Percentiles rank a stretch among this genome's conserved stretches.
Conservation (phyloP, 1,284 basidiomycete species). For the Trichosporon sp. region DNA sequence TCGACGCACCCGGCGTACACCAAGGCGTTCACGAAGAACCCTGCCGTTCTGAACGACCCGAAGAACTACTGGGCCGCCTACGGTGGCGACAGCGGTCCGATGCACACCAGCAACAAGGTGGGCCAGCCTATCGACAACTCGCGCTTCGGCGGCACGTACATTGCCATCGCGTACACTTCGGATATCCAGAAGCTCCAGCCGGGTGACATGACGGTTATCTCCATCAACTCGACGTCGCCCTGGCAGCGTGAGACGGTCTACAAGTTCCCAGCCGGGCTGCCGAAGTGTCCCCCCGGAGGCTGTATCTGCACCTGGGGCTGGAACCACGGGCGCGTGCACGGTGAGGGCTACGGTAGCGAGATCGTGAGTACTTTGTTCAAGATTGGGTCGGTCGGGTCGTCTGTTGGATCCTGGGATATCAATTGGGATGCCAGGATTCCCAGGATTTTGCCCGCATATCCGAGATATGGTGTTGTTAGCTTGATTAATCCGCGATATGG, state of each 20-base stretch:
- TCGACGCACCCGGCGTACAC: not conserved
- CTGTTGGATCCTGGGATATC: too few species aligned
- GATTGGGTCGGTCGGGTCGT: too few species aligned
- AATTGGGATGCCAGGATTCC: too few species aligned
- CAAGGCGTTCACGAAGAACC: not conserved
- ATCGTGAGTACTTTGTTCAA: constrained; percentile 11
- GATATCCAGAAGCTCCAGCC: constrained; percentile 56
- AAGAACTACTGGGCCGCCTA: not conserved
- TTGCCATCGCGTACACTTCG: constrained; percentile 64
- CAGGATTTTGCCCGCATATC: constrained; percentile 4
- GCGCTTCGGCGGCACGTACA: not conserved
- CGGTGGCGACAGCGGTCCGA: not conserved
- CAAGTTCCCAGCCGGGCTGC: constrained; percentile 59
- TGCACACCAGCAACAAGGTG: not conserved
- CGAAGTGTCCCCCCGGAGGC: constrained; percentile 59
- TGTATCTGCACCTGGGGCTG: constrained; percentile 69
- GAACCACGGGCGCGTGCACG: constrained; percentile 46
- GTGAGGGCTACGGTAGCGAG: constrained; percentile 17
- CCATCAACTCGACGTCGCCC: constrained; percentile 65
- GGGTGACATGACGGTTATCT: constrained; percentile 65
- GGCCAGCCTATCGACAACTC: not conserved
- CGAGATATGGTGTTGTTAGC: too few species aligned
- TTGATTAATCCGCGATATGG: not conserved
- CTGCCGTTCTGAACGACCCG: not conserved
- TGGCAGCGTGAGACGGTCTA: constrained; percentile 61